These are phyloP conservation scores for Diaporthe sp. DNA, from an alignment of 2,329 filamentous ascomycete genomes.

Conservation along the genomic window DNA sequence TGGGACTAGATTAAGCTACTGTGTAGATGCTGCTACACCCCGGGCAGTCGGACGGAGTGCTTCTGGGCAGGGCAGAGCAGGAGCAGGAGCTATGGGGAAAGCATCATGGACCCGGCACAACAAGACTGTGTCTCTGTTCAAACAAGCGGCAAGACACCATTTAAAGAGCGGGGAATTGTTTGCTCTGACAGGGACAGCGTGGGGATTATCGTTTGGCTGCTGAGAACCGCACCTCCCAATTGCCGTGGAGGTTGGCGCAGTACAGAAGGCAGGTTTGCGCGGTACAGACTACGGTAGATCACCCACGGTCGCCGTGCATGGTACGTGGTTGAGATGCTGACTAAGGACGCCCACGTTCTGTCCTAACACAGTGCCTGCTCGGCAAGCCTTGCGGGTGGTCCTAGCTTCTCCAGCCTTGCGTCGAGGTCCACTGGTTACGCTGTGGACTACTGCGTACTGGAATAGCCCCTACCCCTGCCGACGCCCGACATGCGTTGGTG, in stretches of 20 bases:
- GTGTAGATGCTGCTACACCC: conserved; percentile 10
- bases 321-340: conserved; percentile 10
- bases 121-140: background rate
- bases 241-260: background rate
- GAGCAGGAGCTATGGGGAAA: conserved; percentile 5
- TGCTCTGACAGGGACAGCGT: background rate
- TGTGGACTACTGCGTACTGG: background rate
- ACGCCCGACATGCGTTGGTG: conserved; percentile 21
- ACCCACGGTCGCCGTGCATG: background rate
- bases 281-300: background rate
- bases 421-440: background rate
- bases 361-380: background rate
- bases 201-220: background rate
- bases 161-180: background rate
- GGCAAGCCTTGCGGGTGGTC: background rate
- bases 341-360: background rate
- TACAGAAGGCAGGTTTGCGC: background rate
- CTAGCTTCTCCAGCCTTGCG: conserved; percentile 31
- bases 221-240: background rate
- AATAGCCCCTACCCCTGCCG: conserved; percentile 25
- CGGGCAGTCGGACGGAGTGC: background rate
- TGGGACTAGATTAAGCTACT: background rate
- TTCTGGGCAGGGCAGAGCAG: background rate
- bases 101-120: conserved; percentile 7
- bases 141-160: background rate